Base-by-base conservation (phyloP, 306 rosid genomes). In the Parietaria judaica region DNA sequence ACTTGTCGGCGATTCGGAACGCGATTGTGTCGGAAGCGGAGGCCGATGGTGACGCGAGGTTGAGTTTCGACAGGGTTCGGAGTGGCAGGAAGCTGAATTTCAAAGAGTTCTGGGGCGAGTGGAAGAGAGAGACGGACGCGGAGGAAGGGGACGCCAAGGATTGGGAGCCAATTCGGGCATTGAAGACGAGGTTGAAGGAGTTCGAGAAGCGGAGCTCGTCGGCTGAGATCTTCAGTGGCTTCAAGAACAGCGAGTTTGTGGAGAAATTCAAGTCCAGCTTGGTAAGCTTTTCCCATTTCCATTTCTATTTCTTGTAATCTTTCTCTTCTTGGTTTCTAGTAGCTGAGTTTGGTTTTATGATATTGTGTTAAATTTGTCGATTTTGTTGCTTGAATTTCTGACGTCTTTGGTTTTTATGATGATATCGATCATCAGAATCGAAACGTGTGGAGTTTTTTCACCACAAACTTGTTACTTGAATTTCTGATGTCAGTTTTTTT, bases 101-200 rank as follows among this genome's bases (percentile, higher is more conserved):
- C 16, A 77, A 71, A 64, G 95, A 86, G 66, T 77, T 92, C 46
- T 92, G 94, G 95, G 96, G 90, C 6, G 97, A 81, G 69, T 85
- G 80, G 87, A 83, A 79, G 16, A 72, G 84, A 6, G 96, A 81
- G 38, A 75, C 71, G 14, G 88, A 77, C 13, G 71, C 65, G 31
- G 86, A 72, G 54, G 83, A 84, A 15, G 73, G 61, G 51, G 53
- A 70, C 6, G 14, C 67, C 16, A 35, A 66, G 81, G 84, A 84
- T 69, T 94, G 99, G 99, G 94, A 88, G 70, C 99, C 99, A 14
- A 86, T 94, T 73, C 88, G 92, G 35, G 88, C 76, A 6, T 71
- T 88, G 83, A 94, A 94, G 85, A 86, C 74, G 3, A 77, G 90
- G 58, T 70, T 88, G 67, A 88, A 75, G 39, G 95, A 88, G 75